phyloP scores from a whole-genome alignment of 2,329 filamentous ascomycete genomes.

The Aureobasidium sp. region DNA sequence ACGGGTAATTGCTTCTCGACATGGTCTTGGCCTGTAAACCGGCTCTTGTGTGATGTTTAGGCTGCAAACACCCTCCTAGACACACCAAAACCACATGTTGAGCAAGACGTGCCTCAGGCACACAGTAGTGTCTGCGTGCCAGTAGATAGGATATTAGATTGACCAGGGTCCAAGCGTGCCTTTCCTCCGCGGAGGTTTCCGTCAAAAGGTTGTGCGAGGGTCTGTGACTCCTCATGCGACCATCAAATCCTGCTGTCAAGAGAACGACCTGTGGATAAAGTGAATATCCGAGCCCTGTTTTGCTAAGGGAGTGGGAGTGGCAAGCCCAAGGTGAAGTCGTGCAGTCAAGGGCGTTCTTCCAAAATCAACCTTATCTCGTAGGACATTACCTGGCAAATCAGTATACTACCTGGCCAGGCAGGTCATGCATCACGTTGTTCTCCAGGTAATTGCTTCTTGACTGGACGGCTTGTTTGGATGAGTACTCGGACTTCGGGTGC shows the following conservation, averaged over 20 bases:
- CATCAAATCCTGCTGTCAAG: not conserved
- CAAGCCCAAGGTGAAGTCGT: not conserved
- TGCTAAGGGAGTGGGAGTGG: not conserved
- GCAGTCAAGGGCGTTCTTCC: not conserved
- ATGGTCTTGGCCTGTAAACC: not conserved
- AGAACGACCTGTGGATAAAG: not conserved
- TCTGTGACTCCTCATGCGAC: too few relatives aligned
- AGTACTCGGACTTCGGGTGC: not conserved
- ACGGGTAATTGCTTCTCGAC: not conserved
- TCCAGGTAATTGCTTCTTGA: not conserved
- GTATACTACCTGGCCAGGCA: not conserved
- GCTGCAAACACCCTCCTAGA: not conserved
- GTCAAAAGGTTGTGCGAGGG: not conserved
- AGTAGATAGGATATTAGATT: not conserved
- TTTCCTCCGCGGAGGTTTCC: not conserved
- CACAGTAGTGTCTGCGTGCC: not conserved
- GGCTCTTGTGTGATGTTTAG: too few relatives aligned
- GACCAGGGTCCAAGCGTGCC: not conserved
- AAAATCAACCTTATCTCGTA: not conserved
- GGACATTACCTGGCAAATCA: not conserved
- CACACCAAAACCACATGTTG: not conserved
- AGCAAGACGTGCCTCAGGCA: not conserved
- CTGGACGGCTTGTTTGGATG: not conserved
- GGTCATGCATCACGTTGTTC: too few relatives aligned
- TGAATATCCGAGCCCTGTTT: not conserved